phyloP scores from a whole-genome alignment of 2,329 filamentous ascomycete genomes.

The Alternaria panax region DNA sequence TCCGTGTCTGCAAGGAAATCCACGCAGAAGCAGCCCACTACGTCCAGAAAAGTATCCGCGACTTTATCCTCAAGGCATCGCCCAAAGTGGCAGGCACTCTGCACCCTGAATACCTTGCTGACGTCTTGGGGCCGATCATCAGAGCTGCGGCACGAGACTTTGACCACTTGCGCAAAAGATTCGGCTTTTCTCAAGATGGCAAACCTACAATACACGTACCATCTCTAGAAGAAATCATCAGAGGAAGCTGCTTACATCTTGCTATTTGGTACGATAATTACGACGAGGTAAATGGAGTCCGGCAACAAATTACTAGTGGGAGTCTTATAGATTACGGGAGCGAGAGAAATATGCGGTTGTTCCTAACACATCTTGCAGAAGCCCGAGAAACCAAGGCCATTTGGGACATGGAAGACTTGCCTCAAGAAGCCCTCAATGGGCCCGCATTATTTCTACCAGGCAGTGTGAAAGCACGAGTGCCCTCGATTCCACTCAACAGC shows the following conservation, averaged over 20 bases:
- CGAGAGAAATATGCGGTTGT: neutral
- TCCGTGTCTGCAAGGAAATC: neutral
- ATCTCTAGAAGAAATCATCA: neutral
- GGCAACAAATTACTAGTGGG: neutral
- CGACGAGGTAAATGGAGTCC: neutral
- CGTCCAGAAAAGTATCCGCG: neutral
- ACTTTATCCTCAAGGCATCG: neutral
- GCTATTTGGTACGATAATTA: neutral
- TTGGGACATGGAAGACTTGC: neutral
- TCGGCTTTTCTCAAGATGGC: neutral
- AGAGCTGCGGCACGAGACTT: neutral
- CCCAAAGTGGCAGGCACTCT: neutral
- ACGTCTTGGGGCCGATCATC: neutral
- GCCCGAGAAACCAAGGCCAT: neutral
- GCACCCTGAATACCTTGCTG: neutral
- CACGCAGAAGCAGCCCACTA: neutral
- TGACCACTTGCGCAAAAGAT: neutral
- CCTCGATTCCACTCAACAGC: neutral
- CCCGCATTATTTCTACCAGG: neutral
- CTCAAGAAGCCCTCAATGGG: neutral
- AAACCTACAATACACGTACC: neutral
- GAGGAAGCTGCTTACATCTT: neutral
- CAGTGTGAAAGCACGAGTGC: neutral
- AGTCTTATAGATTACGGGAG: neutral
- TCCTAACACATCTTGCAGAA: neutral